Evolutionary conservation across 2,329 filamentous ascomycete genomes (phyloP), one percentile per base, ranked within the genome.

Genomic region (Tetracladium maxilliforme): DNA sequence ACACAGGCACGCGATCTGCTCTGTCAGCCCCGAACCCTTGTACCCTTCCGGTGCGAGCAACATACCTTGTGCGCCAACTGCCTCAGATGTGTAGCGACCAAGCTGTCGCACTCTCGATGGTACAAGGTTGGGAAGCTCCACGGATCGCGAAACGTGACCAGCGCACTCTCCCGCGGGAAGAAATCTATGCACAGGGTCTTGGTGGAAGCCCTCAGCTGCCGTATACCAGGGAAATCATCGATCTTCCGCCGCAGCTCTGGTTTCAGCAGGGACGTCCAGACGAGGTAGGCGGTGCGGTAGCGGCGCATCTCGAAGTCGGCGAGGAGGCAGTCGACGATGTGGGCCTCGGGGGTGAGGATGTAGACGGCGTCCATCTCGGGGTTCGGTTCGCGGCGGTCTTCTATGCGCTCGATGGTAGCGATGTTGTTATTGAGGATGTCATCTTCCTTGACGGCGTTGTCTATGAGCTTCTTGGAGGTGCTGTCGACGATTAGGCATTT

Each of bases 351-450:
- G 1, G 86, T 79, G 29, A 98, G 65, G 32, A 98, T 62, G 56
- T 95, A 98, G 37, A 98, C 72, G 41, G 84, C 90, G 51, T 95
- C 90, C 72, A 92, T 93, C 39, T 82, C 78, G 28, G 75, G 73
- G 47, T 93, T 92, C 45, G 68, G 64, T 23, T 78, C 74, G 45
- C 90, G 72, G 41, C 72, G 74, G 33, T 90, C 72, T 58, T 94
- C 86, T 54, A 98, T 92, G 44, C 71, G 71, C 61, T 95, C 87
- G 50, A 98, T 87, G 93, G 86, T 93, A 38, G 86, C 87, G 52
- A 98, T 81, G 49, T 93, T 93, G 54, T 84, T 73, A 48, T 92
- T 92, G 54, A 98, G 76, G 38, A 98, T 92, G 44, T 94, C 83
- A 69, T 98, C 87, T 59, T 94, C 80, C 43, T 83, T 87, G 47